Evolutionary conservation across 2,329 filamentous ascomycete genomes (phyloP).

Genomic region (Cadophora sp.): DNA sequence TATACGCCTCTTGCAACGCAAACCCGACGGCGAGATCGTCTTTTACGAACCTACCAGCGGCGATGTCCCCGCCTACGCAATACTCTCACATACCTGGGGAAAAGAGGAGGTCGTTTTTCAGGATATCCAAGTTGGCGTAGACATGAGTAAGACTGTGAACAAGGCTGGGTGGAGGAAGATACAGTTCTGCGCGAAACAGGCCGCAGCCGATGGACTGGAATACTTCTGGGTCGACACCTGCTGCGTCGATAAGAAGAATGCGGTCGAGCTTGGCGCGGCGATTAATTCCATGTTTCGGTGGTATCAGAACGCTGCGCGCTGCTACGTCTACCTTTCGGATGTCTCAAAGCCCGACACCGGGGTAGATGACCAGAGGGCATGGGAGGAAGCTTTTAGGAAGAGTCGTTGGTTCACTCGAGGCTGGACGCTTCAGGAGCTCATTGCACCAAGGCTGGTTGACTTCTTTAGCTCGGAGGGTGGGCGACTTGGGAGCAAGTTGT

Average conservation of each 20-base stretch:
- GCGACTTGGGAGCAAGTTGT: slow-evolving; percentile 31
- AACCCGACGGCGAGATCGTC: slow-evolving; percentile 38
- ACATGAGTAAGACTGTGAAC: too few relatives aligned
- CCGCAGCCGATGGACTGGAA: slow-evolving; percentile 29
- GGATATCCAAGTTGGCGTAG: slow-evolving; percentile 25
- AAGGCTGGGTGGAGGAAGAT: slow-evolving; percentile 35
- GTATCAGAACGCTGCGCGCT: neutral
- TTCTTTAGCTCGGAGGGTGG: slow-evolving; percentile 33
- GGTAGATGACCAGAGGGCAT: too few relatives aligned
- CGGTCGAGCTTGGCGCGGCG: slow-evolving; percentile 24
- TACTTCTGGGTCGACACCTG: slow-evolving; percentile 33
- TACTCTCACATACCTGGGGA: slow-evolving; percentile 36
- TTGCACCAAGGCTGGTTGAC: slow-evolving; percentile 28
- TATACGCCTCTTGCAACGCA: slow-evolving; percentile 35
- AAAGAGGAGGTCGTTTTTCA: slow-evolving; percentile 32
- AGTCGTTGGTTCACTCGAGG: slow-evolving; percentile 32
- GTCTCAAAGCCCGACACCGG: too few relatives aligned
- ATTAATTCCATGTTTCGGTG: neutral
- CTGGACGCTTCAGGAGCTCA: slow-evolving; percentile 32
- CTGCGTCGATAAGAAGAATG: slow-evolving; percentile 35
- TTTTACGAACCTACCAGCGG: slow-evolving; percentile 33
- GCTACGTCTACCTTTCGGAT: too few relatives aligned
- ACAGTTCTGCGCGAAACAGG: slow-evolving; percentile 32
- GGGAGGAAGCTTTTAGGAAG: too few relatives aligned
- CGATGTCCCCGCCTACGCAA: slow-evolving; percentile 34